Conservation (phyloP, 257 asterid species). For the Catharanthus roseus region DNA sequence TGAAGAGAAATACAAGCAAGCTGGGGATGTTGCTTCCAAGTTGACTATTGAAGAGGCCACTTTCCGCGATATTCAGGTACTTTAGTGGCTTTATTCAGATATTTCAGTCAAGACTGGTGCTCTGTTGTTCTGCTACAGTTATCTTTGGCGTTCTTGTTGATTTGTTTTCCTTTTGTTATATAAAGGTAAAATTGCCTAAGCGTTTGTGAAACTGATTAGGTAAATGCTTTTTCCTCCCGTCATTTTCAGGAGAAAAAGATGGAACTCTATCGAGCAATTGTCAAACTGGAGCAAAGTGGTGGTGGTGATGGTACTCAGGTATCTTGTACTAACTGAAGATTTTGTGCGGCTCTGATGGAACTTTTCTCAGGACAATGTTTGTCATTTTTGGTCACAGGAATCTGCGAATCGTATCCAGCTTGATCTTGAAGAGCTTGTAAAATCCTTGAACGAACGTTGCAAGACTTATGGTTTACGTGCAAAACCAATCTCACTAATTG, state of each 20-base stretch:
- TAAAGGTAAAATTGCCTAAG: neutral
- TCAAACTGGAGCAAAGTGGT: conserved; percentile 73
- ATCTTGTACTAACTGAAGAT: conserved; percentile 19
- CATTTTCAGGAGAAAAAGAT: conserved; percentile 65
- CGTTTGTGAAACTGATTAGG: neutral
- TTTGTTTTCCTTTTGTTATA: neutral
- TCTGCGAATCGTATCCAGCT: conserved; percentile 59
- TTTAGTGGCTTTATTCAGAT: neutral
- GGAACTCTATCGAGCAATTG: conserved; percentile 79
- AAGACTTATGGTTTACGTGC: conserved; percentile 91
- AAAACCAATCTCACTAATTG: conserved; percentile 77
- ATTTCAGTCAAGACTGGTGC: neutral
- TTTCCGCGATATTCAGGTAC: conserved; percentile 94
- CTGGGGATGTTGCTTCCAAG: conserved; percentile 91
- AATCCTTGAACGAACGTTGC: conserved; percentile 81
- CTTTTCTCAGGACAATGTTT: conserved; percentile 20
- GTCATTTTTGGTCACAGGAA: conserved; percentile 48
- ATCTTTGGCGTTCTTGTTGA: neutral
- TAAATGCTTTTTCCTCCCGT: conserved; percentile 3
- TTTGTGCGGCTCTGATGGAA: conserved; percentile 18
- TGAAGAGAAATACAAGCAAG: conserved; percentile 87
- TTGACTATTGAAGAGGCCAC: conserved; percentile 93
- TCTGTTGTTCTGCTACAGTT: neutral
- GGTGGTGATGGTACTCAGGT: conserved; percentile 70
- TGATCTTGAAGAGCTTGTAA: conserved; percentile 82